Conservation (phyloP, 345 rosid species). For the Salix koriyanagi region DNA sequence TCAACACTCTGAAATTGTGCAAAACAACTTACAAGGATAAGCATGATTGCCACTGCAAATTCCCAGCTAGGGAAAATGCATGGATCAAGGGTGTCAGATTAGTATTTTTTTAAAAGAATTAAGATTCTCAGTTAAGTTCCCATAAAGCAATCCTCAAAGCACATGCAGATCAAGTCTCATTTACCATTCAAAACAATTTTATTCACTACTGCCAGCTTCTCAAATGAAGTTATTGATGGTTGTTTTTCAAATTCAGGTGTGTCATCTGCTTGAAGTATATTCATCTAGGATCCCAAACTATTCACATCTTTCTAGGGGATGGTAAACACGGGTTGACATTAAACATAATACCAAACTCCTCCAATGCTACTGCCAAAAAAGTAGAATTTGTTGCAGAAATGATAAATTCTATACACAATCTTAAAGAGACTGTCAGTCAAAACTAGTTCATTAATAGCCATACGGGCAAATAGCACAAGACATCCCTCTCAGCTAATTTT, state of each 20-base stretch:
- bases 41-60: not conserved
- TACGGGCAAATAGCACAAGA: not conserved
- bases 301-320: not conserved
- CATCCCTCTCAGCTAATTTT: not conserved
- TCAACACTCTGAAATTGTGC: conserved; percentile 75
- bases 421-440: not conserved
- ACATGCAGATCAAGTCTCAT: not conserved
- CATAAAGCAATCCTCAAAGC: not conserved
- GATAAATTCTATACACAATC: not conserved
- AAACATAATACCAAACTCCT: not conserved
- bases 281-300: not conserved
- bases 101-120: not conserved
- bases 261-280: not conserved
- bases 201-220: not conserved
- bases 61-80: not conserved
- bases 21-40: conserved; percentile 7
- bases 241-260: not conserved
- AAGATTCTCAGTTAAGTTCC: not conserved
- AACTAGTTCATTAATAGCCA: not conserved
- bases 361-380: not conserved
- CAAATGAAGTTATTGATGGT: not conserved
- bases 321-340: not conserved
- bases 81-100: not conserved
- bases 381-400: not conserved
- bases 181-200: not conserved